A percentile compares a stretch with the other conserved stretches of the same genome.
These are phyloP conservation scores for Entomortierella lignicola DNA, from an alignment of 192 early-diverging fungal species.

Conservation along the genomic window DNA sequence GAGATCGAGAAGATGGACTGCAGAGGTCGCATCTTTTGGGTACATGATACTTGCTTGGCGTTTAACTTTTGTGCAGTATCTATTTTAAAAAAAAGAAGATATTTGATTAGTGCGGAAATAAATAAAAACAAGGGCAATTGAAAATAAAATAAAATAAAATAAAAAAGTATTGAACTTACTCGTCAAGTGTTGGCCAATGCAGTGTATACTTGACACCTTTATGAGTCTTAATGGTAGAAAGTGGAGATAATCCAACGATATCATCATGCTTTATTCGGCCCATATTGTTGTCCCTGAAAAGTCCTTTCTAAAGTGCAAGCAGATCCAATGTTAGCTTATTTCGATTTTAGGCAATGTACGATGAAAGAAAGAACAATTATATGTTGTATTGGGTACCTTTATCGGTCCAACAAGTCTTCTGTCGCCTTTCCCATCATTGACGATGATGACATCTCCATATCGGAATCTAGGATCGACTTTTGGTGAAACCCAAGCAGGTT, in stretches of 20 bases:
- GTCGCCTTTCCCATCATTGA: constrained; percentile 34
- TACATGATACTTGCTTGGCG: constrained; percentile 67
- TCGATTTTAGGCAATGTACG: background rate
- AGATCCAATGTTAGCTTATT: background rate
- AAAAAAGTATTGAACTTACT: constrained; percentile 10
- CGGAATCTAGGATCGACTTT: constrained; percentile 26
- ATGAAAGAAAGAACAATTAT: no score
- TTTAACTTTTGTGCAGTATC: constrained; percentile 44
- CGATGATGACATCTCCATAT: constrained; percentile 46
- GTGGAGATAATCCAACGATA: constrained; percentile 25
- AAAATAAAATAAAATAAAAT: background rate
- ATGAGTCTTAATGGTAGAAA: constrained; percentile 26
- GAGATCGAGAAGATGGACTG: constrained; percentile 68
- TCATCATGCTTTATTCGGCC: constrained; percentile 39
- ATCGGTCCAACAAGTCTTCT: constrained; percentile 30
- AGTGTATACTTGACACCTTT: constrained; percentile 29
- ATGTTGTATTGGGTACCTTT: no score
- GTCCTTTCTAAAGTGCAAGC: constrained; percentile 11
- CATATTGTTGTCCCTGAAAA: constrained; percentile 13
- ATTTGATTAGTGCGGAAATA: background rate
- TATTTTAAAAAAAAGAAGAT: background rate
- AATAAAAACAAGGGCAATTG: background rate
- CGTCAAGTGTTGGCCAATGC: constrained; percentile 46
- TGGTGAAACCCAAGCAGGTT: background rate
- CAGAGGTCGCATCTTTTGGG: constrained; percentile 70